Conservation (phyloP, 805 yeast species). For the Ogataea populi-albae region DNA sequence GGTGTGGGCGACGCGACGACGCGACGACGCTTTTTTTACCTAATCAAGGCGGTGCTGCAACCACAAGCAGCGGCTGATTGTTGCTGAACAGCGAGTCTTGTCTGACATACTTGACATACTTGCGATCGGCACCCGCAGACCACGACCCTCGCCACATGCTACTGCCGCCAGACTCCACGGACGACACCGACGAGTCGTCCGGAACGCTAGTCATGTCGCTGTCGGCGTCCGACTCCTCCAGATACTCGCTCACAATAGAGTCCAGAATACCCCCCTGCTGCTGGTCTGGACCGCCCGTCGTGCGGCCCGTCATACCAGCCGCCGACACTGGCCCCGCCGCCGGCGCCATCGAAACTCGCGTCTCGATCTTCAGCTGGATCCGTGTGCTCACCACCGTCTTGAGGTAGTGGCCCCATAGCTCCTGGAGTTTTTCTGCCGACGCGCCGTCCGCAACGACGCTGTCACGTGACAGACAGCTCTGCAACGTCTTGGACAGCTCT, state of each 20-base stretch:
- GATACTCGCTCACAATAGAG: conserved; percentile 1
- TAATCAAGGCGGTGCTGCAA: conserved; percentile 9
- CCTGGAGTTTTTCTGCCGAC: conserved; percentile 14
- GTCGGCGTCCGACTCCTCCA: background rate
- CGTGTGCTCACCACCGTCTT: conserved; percentile 25
- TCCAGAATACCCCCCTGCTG: background rate
- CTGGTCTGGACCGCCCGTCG: background rate
- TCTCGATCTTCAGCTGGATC: conserved; percentile 26
- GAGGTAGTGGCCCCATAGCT: conserved; percentile 30
- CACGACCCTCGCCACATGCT: no score
- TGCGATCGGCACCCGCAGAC: no score
- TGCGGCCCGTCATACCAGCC: conserved; percentile 1
- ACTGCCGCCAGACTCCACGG: conserved; percentile 1
- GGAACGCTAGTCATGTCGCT: conserved; percentile 1
- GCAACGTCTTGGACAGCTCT: no score
- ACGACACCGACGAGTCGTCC: conserved; percentile 2
- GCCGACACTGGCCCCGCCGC: background rate
- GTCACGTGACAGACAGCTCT: no score
- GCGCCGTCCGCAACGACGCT: no score
- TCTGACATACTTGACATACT: no score
- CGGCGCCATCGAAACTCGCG: conserved; percentile 7
- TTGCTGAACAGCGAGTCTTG: conserved; percentile 20
- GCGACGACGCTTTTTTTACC: no score
- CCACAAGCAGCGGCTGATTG: conserved; percentile 10
- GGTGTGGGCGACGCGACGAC: no score